Conservation (phyloP, 805 yeast species). For the Suhomyces pyralidae region DNA sequence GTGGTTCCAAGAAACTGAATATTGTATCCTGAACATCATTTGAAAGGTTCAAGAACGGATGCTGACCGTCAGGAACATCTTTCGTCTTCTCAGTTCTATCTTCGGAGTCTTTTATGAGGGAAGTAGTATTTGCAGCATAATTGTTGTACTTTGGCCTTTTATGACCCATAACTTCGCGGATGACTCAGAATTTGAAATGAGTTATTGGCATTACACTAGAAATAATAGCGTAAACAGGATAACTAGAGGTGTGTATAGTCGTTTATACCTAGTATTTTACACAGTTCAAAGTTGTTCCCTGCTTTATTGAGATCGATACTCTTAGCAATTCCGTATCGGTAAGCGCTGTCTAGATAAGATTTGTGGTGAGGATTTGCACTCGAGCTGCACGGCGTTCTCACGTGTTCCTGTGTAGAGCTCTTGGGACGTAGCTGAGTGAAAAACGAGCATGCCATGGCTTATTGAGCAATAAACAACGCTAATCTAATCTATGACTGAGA, state of each 20-base stretch:
- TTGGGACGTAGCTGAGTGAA: not conserved
- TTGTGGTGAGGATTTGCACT: not conserved
- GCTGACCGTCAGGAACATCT: not conserved
- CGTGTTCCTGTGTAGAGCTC: not conserved
- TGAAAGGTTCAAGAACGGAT: not conserved
- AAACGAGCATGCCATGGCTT: not conserved
- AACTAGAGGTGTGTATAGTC: not conserved
- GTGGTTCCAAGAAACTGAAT: conserved; percentile 2
- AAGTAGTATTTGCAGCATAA: not conserved
- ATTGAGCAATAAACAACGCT: not conserved
- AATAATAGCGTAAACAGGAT: not conserved
- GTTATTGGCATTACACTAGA: not conserved
- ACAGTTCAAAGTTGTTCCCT: not conserved
- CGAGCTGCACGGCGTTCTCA: not conserved
- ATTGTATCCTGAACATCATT: conserved; percentile 4
- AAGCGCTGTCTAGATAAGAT: not conserved
- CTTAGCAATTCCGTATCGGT: not conserved
- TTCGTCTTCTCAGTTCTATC: too few species aligned
- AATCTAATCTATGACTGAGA: not conserved
- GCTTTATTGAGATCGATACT: not conserved
- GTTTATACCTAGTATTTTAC: not conserved
- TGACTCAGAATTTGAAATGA: not conserved
- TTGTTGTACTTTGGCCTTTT: not conserved
- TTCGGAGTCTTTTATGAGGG: not conserved
- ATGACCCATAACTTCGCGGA: not conserved